These are phyloP conservation scores for Metschnikowia shivogae DNA, from an alignment of 805 yeast species.

Conservation along the genomic window DNA sequence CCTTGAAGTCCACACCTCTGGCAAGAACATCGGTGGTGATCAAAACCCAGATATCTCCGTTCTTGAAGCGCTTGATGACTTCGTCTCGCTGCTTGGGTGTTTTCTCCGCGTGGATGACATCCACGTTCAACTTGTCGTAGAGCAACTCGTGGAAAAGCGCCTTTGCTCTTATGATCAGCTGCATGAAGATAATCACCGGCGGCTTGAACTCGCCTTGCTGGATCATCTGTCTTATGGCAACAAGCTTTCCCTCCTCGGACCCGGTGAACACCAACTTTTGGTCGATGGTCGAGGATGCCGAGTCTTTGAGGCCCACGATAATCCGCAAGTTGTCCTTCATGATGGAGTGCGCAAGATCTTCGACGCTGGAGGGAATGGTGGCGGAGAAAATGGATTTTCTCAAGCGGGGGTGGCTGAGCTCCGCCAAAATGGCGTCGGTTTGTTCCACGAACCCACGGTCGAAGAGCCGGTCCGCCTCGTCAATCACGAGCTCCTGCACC, in stretches of 20 bases:
- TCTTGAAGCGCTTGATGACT: slow-evolving; percentile 76
- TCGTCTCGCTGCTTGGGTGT: slow-evolving; percentile 83
- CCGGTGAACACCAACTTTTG: slow-evolving; percentile 86
- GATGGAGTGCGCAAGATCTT: slow-evolving; percentile 77
- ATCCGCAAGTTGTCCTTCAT: slow-evolving; percentile 85
- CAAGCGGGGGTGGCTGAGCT: slow-evolving; percentile 48
- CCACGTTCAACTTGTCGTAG: slow-evolving; percentile 89
- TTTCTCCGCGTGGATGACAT: slow-evolving; percentile 93
- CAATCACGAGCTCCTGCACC: slow-evolving; percentile 78
- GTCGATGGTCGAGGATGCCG: slow-evolving; percentile 79
- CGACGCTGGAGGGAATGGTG: slow-evolving; percentile 90
- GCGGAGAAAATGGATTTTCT: slow-evolving; percentile 88
- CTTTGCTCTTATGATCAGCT: slow-evolving; percentile 88
- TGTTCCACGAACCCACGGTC: slow-evolving; percentile 86
- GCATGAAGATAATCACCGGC: slow-evolving; percentile 88
- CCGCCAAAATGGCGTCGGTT: slow-evolving; percentile 75
- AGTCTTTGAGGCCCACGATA: slow-evolving; percentile 89
- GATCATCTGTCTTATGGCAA: slow-evolving; percentile 86
- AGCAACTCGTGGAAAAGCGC: slow-evolving; percentile 90
- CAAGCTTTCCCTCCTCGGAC: slow-evolving; percentile 88
- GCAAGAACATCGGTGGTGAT: slow-evolving; percentile 95
- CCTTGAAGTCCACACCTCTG: slow-evolving; percentile 96
- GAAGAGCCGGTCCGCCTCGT: slow-evolving; percentile 93
- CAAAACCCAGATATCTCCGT: slow-evolving; percentile 92
- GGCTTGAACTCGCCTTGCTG: slow-evolving; percentile 84